phyloP scores from a whole-genome alignment of 257 asterid genomes.

The Solanum boliviense region DNA sequence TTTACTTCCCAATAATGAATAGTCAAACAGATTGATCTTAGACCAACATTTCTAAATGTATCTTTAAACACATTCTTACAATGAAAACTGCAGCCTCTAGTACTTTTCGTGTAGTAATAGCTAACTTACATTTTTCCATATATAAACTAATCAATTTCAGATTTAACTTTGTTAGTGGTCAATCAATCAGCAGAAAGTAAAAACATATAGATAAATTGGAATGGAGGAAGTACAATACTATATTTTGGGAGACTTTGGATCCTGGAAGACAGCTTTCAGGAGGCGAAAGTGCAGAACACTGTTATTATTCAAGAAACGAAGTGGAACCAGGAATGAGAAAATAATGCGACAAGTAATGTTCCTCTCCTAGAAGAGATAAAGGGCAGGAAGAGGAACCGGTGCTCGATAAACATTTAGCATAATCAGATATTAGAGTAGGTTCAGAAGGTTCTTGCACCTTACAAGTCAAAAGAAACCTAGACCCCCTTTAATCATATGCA shows the following conservation, averaged over 20 bases:
- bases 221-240: background rate
- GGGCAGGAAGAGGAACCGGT: background rate
- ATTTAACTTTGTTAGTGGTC: background rate
- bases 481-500: background rate
- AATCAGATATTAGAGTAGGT: background rate
- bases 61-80: background rate
- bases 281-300: background rate
- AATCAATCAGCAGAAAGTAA: background rate
- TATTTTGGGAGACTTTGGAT: background rate
- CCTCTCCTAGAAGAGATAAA: background rate
- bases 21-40: background rate
- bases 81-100: background rate
- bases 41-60: background rate
- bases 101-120: background rate
- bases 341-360: background rate
- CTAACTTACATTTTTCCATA: background rate
- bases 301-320: background rate
- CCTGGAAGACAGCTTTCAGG: background rate
- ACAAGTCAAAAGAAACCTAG: background rate
- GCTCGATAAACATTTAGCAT: background rate
- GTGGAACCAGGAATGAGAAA: background rate
- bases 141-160: background rate
- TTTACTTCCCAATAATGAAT: background rate
- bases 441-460: background rate
- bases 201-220: background rate